These are phyloP conservation scores for Alisma plantagoaquatica DNA, from an alignment of 106 monocot genomes.

Conservation along the genomic window DNA sequence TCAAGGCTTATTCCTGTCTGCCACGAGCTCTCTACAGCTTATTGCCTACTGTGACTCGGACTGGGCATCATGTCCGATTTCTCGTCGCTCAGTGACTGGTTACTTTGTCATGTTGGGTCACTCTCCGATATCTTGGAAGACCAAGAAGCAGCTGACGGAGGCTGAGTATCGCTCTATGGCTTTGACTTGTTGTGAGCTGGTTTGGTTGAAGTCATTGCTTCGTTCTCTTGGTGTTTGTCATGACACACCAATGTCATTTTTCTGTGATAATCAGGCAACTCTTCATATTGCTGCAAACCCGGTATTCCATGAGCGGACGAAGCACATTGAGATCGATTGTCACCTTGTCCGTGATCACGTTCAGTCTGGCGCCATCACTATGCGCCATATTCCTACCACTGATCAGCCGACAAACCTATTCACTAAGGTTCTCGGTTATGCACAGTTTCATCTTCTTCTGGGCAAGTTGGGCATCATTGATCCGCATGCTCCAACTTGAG, in stretches of 20 bases:
- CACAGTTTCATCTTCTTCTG: no score
- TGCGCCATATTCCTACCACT: no score
- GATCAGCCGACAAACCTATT: no score
- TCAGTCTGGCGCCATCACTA: neutral
- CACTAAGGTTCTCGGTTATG: no score
- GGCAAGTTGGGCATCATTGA: no score
- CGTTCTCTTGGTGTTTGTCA: neutral
- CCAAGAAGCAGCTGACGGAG: constrained; percentile 7
- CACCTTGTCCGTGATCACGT: neutral
- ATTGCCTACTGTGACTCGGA: neutral
- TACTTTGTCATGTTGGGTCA: neutral
- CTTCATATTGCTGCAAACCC: neutral
- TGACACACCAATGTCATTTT: neutral
- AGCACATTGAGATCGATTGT: constrained; percentile 9
- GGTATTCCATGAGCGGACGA: neutral
- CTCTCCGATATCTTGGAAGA: neutral
- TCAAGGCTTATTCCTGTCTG: neutral
- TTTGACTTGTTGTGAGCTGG: neutral
- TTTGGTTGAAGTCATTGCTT: neutral
- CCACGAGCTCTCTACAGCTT: neutral
- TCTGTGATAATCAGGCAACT: neutral
- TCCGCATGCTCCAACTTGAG: no score
- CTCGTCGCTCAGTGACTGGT: neutral
- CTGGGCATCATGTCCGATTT: constrained; percentile 4
- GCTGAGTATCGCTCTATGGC: constrained; percentile 2